Percentiles rank a stretch among this genome's conserved stretches.
Conservation (phyloP, 83 land plant species). For the Thuja plicata region DNA sequence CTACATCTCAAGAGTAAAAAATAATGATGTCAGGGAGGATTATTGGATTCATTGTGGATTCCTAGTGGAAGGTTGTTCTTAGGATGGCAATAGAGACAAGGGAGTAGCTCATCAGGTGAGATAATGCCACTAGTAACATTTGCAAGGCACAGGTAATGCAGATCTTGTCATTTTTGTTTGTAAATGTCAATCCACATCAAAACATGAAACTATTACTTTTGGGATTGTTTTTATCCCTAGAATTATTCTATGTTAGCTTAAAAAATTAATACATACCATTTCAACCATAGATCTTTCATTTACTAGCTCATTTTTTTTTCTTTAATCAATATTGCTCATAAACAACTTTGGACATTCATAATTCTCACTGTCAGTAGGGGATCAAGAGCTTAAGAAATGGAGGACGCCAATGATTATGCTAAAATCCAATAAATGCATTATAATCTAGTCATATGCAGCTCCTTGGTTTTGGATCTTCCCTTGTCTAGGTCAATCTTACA, state of each 20-base stretch:
- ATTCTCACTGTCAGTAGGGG: neutral
- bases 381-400: neutral
- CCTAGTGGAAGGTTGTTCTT: conserved; percentile 87
- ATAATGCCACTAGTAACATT: conserved; percentile 98
- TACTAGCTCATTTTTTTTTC: neutral
- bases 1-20: conserved; percentile 98
- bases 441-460: neutral
- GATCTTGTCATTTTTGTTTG: neutral
- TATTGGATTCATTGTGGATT: conserved; percentile 92
- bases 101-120: conserved; percentile 94
- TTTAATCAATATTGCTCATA: neutral
- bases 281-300: no score
- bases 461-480: neutral
- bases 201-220: no score
- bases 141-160: conserved; percentile 89
- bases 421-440: neutral
- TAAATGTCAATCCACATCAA: neutral
- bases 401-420: neutral
- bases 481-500: neutral
- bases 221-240: neutral
- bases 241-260: neutral
- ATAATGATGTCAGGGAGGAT: conserved; percentile 96
- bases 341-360: neutral
- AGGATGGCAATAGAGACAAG: conserved; percentile 99
- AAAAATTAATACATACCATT: no score